Evolutionary conservation across 1,139 yeast genomes (phyloP), one percentile per base, ranked within the genome.

Genomic region (Lodderomyces pseudojiufengensis): DNA sequence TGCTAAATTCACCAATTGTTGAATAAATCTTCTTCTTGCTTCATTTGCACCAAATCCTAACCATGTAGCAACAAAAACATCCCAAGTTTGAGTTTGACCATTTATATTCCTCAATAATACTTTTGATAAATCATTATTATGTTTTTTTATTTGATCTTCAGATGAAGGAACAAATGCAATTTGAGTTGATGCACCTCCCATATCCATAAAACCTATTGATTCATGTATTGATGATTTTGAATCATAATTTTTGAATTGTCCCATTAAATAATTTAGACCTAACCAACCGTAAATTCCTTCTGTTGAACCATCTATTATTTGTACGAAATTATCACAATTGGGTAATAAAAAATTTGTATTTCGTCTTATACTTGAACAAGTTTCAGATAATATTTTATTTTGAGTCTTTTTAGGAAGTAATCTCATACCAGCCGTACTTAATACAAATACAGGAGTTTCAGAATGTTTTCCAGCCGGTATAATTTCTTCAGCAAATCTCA

Each of bases 111-210:
- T 65, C 34, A 84, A 58, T 7, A 66, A 65, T 1, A 84, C 73
- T 5, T 63, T 68, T 3, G 82, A 70, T 32, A 83, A 68, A 53
- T 84, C 90, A 25, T 83, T 84, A 27, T 58, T 54, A 52, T 84
- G 90, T 44, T 69, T 72, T 20, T 57, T 55, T 10, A 78, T 57
- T 40, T 83, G 84, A 18, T 65, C 65, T 7, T 46, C 44, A 10
- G 70, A 63, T 3, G 78, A 73, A 0, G 94, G 94, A 11, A 78
- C 84, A 65, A 84, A 84, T 8, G 92, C 86, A 23, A 84, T 73
- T 49, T 84, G 95, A 0, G 88, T 81, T 3, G 90, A 82, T 0
- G 94, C 95, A 13, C 95, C 95, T 6, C 95, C 95, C 95, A 84
- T 84, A 55, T 84, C 95, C 90, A 84, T 82, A 50, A 84, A 84